Conservation (phyloP, 306 rosid species). For the Dicorynia guianensis region DNA sequence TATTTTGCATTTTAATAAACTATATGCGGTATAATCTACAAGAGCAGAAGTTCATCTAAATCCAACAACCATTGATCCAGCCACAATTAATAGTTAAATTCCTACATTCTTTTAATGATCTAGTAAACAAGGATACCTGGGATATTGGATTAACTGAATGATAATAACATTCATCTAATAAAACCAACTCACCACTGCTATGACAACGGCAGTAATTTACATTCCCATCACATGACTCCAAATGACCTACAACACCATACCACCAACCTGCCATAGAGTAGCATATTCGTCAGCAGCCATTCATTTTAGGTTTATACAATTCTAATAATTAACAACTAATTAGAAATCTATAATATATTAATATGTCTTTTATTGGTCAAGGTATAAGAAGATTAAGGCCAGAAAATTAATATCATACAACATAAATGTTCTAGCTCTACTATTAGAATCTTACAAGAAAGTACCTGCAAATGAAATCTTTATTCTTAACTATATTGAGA, state of each 20-base stretch:
- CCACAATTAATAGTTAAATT: background rate
- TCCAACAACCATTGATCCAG: slow-evolving; percentile 1
- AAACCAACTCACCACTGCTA: slow-evolving; percentile 71
- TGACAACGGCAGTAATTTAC: slow-evolving; percentile 76
- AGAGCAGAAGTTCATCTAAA: slow-evolving; percentile 33
- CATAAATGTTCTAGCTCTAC: background rate
- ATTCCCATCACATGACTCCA: slow-evolving; percentile 85
- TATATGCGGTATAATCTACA: background rate
- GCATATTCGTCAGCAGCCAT: slow-evolving; percentile 38
- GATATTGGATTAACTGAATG: slow-evolving; percentile 24
- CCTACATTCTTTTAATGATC: slow-evolving; percentile 22
- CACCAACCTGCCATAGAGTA: slow-evolving; percentile 89
- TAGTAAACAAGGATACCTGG: slow-evolving; percentile 1
- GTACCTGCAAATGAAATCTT: slow-evolving; percentile 24
- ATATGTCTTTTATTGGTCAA: background rate
- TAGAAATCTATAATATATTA: background rate
- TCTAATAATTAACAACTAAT: slow-evolving; percentile 3
- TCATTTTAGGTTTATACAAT: slow-evolving; percentile 27
- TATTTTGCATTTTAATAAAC: background rate
- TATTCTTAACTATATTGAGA: background rate
- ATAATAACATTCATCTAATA: slow-evolving; percentile 32
- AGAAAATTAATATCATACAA: slow-evolving; percentile 8
- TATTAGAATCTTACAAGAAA: slow-evolving; percentile 14
- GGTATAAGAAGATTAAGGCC: background rate
- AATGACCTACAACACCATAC: slow-evolving; percentile 96